These are phyloP conservation scores for Vachellia collinsii DNA, from an alignment of 306 rosid genomes.

Conservation along the genomic window DNA sequence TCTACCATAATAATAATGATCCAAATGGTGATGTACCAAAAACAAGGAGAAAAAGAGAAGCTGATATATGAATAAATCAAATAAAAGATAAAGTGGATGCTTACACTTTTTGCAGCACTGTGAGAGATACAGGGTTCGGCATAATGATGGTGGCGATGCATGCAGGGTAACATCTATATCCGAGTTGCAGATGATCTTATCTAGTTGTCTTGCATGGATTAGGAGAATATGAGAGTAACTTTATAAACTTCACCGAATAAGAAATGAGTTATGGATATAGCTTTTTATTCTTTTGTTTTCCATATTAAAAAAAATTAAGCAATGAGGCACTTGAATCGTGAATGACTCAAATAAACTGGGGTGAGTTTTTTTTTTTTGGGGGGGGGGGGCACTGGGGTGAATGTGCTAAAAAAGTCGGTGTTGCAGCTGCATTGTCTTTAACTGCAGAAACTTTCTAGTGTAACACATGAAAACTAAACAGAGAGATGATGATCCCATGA, in stretches of 20 bases:
- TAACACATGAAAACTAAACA: neutral
- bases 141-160: slow-evolving; percentile 12
- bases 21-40: slow-evolving; percentile 7
- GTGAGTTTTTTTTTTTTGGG: too few species aligned
- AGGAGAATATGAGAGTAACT: slow-evolving; percentile 5
- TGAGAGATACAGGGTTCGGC: neutral
- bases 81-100: neutral
- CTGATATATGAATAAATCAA: neutral
- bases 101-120: neutral
- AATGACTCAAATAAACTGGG: neutral
- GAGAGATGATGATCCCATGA: neutral
- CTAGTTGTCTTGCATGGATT: slow-evolving; percentile 10
- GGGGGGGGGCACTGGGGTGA: too few species aligned
- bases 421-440: neutral
- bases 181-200: neutral
- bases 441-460: neutral
- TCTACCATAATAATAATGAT: slow-evolving; percentile 20
- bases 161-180: neutral
- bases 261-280: neutral
- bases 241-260: neutral
- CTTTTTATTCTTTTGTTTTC: neutral
- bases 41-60: neutral
- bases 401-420: neutral
- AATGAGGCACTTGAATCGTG: neutral
- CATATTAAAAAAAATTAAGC: neutral